These are phyloP conservation scores for Eimeria maxima DNA, from an alignment of 169 alveolate species.

Conservation along the genomic window DNA sequence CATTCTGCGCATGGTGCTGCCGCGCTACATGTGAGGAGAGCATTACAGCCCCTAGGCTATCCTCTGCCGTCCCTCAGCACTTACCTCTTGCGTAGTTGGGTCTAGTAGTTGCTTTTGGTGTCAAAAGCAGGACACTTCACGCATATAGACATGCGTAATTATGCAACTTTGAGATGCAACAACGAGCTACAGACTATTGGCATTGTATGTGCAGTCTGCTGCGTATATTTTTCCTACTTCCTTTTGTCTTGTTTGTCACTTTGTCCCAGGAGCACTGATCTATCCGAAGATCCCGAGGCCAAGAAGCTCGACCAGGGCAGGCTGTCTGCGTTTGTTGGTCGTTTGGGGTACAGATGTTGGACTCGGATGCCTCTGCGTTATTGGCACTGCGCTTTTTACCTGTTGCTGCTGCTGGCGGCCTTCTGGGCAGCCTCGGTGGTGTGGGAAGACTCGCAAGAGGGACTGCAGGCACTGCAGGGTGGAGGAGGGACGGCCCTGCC, in stretches of 20 bases:
- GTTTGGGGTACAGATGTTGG: constrained; percentile 35
- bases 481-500: constrained; percentile 26
- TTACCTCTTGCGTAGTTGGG: not conserved
- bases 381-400: constrained; percentile 71
- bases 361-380: constrained; percentile 64
- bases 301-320: not conserved
- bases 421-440: constrained; percentile 75
- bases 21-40: constrained; percentile 40
- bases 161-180: not conserved
- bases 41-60: not conserved
- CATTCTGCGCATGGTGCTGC: constrained; percentile 44
- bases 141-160: not conserved
- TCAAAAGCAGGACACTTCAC: not conserved
- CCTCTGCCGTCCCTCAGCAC: not conserved
- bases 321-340: not conserved
- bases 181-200: not conserved
- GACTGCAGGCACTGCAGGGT: constrained; percentile 52
- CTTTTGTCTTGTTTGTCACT: not conserved
- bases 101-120: not conserved
- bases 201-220: not conserved
- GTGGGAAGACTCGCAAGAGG: constrained; percentile 59
- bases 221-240: too few relatives aligned
- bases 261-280: not conserved
- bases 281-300: not conserved
- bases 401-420: constrained; percentile 48